Evolutionary conservation across 495 filamentous ascomycete genomes (phyloP).

Genomic region (Eremomyces bilateralis): DNA sequence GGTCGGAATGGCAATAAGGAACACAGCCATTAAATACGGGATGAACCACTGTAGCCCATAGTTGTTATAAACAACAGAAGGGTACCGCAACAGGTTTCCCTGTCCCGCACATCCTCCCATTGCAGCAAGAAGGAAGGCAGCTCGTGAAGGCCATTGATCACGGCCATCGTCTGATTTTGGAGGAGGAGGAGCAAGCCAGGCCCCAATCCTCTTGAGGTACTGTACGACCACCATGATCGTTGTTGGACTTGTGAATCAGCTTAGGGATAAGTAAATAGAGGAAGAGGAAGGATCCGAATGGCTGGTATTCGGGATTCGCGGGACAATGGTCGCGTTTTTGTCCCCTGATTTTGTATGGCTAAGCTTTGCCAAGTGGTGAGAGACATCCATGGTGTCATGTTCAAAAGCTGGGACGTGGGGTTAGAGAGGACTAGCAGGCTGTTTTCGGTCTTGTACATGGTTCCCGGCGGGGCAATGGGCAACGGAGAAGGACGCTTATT

Average conservation of each 20-base stretch:
- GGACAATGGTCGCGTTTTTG: too few relatives aligned
- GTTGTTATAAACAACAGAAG: conserved; percentile 7
- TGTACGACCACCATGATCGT: background rate
- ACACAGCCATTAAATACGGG: conserved; percentile 6
- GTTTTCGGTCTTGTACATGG: too few relatives aligned
- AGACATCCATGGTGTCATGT: too few relatives aligned
- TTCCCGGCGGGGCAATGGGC: too few relatives aligned
- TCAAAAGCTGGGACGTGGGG: too few relatives aligned
- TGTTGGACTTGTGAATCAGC: background rate
- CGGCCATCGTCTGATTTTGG: conserved; percentile 5
- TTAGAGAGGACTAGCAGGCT: too few relatives aligned
- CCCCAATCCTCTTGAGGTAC: background rate
- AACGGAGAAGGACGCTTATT: too few relatives aligned
- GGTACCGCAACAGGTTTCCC: conserved; percentile 6
- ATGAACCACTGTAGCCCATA: conserved; percentile 8
- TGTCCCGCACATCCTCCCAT: conserved; percentile 4
- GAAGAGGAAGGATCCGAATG: background rate
- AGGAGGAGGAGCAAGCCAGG: conserved; percentile 2
- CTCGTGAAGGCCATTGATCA: conserved; percentile 5
- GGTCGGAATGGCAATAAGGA: conserved; percentile 4
- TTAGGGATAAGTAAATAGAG: background rate
- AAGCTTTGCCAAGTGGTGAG: too few relatives aligned
- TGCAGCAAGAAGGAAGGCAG: conserved; percentile 5
- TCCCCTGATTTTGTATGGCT: too few relatives aligned
- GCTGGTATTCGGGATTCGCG: too few relatives aligned